Conservation (phyloP, 176 grass and related monocot species). For the Tillandsia leiboldiana region DNA sequence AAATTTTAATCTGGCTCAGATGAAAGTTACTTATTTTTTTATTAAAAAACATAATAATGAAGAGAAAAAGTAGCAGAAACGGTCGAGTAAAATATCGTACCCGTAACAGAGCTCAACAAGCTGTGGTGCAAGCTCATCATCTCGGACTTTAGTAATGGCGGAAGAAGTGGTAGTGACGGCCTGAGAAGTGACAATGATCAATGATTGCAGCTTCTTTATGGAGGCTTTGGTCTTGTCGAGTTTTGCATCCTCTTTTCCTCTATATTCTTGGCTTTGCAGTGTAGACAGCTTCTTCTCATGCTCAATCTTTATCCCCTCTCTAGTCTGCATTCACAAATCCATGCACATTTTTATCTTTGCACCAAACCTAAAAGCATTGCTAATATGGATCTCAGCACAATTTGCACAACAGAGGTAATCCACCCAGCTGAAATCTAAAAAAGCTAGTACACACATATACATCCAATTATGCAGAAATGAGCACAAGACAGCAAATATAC, state of each 20-base stretch:
- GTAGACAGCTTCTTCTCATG: constrained; percentile 95
- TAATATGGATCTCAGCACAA: not conserved
- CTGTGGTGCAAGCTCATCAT: constrained; percentile 92
- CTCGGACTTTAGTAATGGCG: constrained; percentile 78
- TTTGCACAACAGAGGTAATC: not conserved
- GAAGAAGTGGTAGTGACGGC: constrained; percentile 92
- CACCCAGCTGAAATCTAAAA: not conserved
- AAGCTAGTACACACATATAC: not conserved
- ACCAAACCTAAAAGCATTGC: too few relatives aligned
- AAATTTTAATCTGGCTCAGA: too few relatives aligned
- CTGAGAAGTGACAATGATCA: constrained; percentile 85
- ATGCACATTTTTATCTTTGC: not conserved
- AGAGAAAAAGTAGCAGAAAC: not conserved
- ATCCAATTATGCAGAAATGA: too few relatives aligned
- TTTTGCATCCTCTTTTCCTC: constrained; percentile 72
- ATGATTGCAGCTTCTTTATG: constrained; percentile 91
- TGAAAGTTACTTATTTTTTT: too few relatives aligned
- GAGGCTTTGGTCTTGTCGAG: constrained; percentile 92
- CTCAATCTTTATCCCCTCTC: constrained; percentile 84
- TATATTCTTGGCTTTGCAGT: constrained; percentile 78
- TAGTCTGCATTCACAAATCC: constrained; percentile 43
- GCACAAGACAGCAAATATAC: too few relatives aligned
- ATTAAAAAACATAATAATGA: not conserved
- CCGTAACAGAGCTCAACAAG: constrained; percentile 90
- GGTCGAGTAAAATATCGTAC: constrained; percentile 32